Evolutionary conservation across 495 filamentous ascomycete species (phyloP).

Genomic region (Neurospora sp.): DNA sequence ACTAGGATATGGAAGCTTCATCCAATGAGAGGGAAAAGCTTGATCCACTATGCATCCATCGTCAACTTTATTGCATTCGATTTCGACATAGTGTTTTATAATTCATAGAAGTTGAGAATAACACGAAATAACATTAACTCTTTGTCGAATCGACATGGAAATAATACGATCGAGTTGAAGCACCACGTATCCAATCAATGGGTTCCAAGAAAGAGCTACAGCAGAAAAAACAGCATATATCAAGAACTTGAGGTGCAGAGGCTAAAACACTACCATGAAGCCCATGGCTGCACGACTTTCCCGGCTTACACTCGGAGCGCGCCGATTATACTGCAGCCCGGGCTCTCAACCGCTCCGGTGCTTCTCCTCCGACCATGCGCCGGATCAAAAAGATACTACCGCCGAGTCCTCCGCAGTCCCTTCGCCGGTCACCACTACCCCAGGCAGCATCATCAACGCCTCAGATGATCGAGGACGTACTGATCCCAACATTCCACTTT

Average conservation of each 20-base stretch:
- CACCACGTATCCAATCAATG: background rate
- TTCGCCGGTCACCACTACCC: background rate
- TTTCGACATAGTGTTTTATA: background rate
- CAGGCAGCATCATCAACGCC: background rate
- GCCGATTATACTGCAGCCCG: background rate
- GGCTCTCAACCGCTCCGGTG: background rate
- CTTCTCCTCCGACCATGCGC: background rate
- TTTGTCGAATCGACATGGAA: background rate
- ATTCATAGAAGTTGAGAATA: background rate
- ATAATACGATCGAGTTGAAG: background rate
- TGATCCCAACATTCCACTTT: conserved; percentile 12
- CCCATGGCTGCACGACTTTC: background rate
- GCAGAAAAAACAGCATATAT: background rate
- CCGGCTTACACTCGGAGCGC: background rate
- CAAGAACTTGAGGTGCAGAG: background rate
- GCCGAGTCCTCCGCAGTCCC: background rate
- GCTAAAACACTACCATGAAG: background rate
- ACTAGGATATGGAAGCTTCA: background rate
- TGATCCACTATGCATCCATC: background rate
- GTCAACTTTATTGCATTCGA: background rate
- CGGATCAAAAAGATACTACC: background rate
- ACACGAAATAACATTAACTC: background rate
- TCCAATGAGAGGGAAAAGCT: background rate
- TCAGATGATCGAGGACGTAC: background rate
- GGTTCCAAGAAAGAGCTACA: background rate